Evolutionary conservation across 2,329 filamentous ascomycete genomes (phyloP).

Genomic region (Alternaria sp.): DNA sequence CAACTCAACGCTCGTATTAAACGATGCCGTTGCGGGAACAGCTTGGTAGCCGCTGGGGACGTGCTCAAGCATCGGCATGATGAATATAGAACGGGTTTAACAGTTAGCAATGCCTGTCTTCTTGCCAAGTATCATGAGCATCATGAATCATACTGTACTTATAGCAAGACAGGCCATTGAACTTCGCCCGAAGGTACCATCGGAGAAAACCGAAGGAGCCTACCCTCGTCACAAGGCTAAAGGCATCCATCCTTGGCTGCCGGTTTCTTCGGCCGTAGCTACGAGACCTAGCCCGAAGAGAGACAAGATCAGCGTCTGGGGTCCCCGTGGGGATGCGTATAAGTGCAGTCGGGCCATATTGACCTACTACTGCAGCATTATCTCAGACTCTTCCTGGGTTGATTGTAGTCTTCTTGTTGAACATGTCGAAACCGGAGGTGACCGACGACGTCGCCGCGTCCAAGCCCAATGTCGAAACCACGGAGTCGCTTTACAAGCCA

Average conservation of each 20-base stretch:
- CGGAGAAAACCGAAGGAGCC: background rate
- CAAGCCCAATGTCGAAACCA: constrained; percentile 34
- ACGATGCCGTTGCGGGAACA: constrained; percentile 23
- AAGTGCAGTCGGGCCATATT: constrained; percentile 13
- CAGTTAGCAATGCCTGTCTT: background rate
- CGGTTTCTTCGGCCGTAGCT: constrained; percentile 20
- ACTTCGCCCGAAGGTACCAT: constrained; percentile 1
- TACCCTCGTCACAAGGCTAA: background rate
- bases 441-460: background rate
- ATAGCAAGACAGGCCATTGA: constrained; percentile 1
- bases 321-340: constrained; percentile 36
- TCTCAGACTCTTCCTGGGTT: background rate
- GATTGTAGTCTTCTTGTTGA: constrained; percentile 1
- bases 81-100: constrained; percentile 9
- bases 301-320: constrained; percentile 21
- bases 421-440: constrained; percentile 25
- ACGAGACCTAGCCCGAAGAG: background rate
- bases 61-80: constrained; percentile 59
- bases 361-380: constrained; percentile 9
- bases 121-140: background rate
- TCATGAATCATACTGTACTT: constrained; percentile 5
- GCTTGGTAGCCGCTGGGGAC: constrained; percentile 47
- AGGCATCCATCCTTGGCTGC: background rate
- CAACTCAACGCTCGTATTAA: constrained; percentile 48
- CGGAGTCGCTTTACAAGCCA: constrained; percentile 37